Conservation (phyloP, 1,139 yeast genomes). For the Candida sojae region DNA sequence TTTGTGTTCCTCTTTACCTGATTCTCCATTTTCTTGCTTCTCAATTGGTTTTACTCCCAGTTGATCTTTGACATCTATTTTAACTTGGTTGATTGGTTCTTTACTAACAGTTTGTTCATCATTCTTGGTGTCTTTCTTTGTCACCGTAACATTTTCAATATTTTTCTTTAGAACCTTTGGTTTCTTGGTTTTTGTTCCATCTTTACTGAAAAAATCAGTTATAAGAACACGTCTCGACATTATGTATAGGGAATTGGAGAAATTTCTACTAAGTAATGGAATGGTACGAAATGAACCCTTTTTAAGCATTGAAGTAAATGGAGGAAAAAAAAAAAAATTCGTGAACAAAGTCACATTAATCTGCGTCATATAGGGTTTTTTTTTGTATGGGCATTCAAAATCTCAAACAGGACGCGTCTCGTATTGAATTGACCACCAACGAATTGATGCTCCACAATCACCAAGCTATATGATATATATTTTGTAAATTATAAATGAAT, state of each 20-base stretch:
- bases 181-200: constrained; percentile 1
- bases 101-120: neutral
- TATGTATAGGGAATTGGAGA: neutral
- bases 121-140: neutral
- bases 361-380: no score
- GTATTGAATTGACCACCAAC: neutral
- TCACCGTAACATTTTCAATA: neutral
- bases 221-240: constrained; percentile 15
- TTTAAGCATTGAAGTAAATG: neutral
- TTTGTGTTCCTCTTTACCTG: neutral
- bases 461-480: no score
- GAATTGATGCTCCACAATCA: no score
- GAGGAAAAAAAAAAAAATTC: no score
- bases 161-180: neutral
- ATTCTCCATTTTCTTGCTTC: neutral
- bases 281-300: neutral
- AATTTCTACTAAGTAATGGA: neutral
- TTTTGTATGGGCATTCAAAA: neutral
- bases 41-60: neutral
- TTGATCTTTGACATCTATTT: neutral
- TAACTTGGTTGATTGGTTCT: neutral
- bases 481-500: no score
- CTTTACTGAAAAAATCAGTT: constrained; percentile 14
- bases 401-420: neutral
- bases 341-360: no score